phyloP scores from a whole-genome alignment of 2,329 filamentous ascomycete genomes.

The Fonsecaea multimorphosa region DNA sequence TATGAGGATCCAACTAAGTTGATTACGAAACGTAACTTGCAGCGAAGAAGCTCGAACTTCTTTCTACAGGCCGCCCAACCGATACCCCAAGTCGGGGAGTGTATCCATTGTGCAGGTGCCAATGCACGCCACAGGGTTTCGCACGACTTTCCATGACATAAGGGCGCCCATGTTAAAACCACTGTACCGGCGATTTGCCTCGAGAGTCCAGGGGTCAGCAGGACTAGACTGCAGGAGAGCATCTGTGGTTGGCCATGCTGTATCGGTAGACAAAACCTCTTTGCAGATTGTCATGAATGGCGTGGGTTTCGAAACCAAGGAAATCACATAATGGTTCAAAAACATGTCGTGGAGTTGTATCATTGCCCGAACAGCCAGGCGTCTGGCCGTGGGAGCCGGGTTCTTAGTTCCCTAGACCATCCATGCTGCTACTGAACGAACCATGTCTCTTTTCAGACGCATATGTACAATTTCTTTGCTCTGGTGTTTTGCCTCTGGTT shows the following conservation, averaged over 20 bases:
- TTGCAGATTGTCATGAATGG: background rate
- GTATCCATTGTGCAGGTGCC: background rate
- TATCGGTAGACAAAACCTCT: background rate
- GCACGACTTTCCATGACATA: background rate
- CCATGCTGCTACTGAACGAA: background rate
- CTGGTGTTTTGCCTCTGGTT: background rate
- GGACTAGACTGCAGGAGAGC: background rate
- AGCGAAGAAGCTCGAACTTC: background rate
- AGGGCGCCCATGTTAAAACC: background rate
- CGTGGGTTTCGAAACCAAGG: background rate
- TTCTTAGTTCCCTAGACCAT: background rate
- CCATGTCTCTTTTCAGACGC: background rate
- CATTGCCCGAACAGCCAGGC: background rate
- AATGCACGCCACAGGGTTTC: background rate
- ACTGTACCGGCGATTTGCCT: background rate
- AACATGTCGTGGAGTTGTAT: background rate
- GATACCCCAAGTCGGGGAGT: background rate
- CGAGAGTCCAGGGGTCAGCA: background rate
- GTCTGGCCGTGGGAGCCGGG: background rate
- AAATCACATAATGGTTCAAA: background rate
- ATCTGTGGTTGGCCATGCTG: background rate
- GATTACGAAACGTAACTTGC: background rate
- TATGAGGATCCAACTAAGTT: background rate
- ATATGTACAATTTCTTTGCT: conserved; percentile 28
- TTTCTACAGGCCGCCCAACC: background rate